phyloP scores from a whole-genome alignment of 768 basidiomycete species.

The Mycena latifolia region DNA sequence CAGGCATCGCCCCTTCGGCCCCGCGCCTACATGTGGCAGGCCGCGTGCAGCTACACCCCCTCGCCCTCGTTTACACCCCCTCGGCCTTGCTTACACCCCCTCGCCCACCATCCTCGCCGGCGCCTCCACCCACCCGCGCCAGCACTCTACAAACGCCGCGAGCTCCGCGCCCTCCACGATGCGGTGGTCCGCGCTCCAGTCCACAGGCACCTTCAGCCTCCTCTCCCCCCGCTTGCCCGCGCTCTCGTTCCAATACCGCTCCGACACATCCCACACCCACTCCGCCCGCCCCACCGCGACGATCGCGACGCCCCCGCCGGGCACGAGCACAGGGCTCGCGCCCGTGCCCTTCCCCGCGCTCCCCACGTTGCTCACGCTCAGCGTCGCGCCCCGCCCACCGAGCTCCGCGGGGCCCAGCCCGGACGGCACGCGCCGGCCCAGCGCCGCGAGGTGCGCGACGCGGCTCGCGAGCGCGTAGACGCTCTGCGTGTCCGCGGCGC shows the following conservation, averaged over 20 bases:
- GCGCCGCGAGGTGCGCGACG: conserved; percentile 69
- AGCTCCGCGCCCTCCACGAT: conserved; percentile 92
- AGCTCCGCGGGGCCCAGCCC: conserved; percentile 65
- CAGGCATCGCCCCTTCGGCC: too few species aligned
- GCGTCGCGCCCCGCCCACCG: conserved; percentile 50
- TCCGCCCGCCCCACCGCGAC: conserved; percentile 36
- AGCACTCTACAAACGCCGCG: conserved; percentile 88
- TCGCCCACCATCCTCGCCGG: conserved; percentile 78
- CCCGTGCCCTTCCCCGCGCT: conserved; percentile 78
- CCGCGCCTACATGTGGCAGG: too few species aligned
- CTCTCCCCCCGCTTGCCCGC: conserved; percentile 34
- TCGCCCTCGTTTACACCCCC: too few species aligned
- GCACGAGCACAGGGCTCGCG: conserved; percentile 82
- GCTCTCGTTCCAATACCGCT: conserved; percentile 29
- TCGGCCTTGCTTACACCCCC: conserved; percentile 47
- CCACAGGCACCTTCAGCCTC: conserved; percentile 60
- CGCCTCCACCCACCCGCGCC: conserved; percentile 83
- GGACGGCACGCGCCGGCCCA: conserved; percentile 76
- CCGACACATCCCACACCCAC: conserved; percentile 29
- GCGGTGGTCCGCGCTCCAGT: conserved; percentile 90
- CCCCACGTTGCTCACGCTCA: conserved; percentile 88
- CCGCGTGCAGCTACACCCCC: too few species aligned
- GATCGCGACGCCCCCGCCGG: conserved; percentile 71
- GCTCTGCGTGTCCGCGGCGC: conserved; percentile 63
- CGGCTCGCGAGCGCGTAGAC: conserved; percentile 73